These are phyloP conservation scores for Parathielavia appendiculata DNA, from an alignment of 495 filamentous ascomycete genomes.

Conservation along the genomic window DNA sequence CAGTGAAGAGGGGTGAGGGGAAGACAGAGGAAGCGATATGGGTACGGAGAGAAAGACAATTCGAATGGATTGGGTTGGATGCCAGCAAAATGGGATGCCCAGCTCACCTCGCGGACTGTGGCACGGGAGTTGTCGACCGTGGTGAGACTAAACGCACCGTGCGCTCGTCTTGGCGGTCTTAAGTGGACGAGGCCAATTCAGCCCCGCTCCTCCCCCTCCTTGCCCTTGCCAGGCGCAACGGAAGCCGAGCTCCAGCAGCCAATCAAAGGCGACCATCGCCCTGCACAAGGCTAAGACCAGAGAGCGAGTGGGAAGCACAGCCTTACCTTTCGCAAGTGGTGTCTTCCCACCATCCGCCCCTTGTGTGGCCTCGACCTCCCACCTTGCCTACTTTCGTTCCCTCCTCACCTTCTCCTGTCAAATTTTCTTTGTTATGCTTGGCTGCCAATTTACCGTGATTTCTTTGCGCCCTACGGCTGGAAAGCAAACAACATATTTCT, in stretches of 20 bases:
- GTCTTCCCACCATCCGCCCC: conserved; percentile 6
- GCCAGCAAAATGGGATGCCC: no score
- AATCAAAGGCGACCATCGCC: conserved; percentile 20
- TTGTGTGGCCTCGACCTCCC: conserved; percentile 26
- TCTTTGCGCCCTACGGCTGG: background rate
- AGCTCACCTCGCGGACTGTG: no score
- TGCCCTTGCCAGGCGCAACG: conserved; percentile 7
- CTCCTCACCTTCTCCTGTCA: conserved; percentile 7
- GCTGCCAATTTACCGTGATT: background rate
- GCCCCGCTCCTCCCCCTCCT: conserved; percentile 25
- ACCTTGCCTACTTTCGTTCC: conserved; percentile 11
- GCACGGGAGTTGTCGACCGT: background rate
- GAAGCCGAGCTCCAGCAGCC: conserved; percentile 20
- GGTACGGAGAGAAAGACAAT: no score
- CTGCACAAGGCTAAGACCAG: conserved; percentile 35
- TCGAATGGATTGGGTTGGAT: no score
- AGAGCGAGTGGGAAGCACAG: conserved; percentile 34
- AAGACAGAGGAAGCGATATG: no score
- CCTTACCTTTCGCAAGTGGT: conserved; percentile 24
- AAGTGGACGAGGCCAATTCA: conserved; percentile 24
- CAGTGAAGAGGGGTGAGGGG: no score
- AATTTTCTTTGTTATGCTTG: background rate
- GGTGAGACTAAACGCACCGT: conserved; percentile 19
- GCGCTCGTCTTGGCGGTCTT: conserved; percentile 20
- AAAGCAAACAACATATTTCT: background rate